Conservation (phyloP, 257 asterid genomes). For the Ophiorrhiza pumila region DNA sequence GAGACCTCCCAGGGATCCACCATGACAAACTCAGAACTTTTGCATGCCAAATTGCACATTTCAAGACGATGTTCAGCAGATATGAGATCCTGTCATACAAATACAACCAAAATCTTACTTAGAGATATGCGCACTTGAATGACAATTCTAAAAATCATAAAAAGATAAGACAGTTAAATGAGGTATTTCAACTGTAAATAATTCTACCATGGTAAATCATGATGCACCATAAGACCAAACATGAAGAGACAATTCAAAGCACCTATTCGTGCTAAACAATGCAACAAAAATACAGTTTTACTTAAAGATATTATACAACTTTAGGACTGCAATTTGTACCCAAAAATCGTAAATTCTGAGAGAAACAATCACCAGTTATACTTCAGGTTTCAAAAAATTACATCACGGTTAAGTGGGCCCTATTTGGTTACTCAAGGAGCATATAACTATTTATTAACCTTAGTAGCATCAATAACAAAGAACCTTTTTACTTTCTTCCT, state of each 20-base stretch:
- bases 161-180: not conserved
- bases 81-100: conserved; percentile 55
- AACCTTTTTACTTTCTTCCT: not conserved
- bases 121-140: not conserved
- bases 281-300: not conserved
- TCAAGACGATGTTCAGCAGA: conserved; percentile 69
- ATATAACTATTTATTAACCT: not conserved
- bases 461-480: not conserved
- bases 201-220: not conserved
- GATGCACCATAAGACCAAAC: not conserved
- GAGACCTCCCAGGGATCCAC: conserved; percentile 94
- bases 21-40: conserved; percentile 83
- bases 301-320: not conserved
- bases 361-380: not conserved
- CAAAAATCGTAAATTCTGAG: not conserved
- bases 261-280: not conserved
- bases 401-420: not conserved
- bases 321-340: not conserved
- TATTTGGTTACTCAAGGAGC: not conserved
- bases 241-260: not conserved
- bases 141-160: not conserved
- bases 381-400: not conserved
- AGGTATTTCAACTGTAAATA: not conserved
- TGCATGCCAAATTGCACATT: conserved; percentile 80
- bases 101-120: not conserved